Evolutionary conservation across 2,329 filamentous ascomycete genomes (phyloP).

Genomic region (Passalora sequoiae): DNA sequence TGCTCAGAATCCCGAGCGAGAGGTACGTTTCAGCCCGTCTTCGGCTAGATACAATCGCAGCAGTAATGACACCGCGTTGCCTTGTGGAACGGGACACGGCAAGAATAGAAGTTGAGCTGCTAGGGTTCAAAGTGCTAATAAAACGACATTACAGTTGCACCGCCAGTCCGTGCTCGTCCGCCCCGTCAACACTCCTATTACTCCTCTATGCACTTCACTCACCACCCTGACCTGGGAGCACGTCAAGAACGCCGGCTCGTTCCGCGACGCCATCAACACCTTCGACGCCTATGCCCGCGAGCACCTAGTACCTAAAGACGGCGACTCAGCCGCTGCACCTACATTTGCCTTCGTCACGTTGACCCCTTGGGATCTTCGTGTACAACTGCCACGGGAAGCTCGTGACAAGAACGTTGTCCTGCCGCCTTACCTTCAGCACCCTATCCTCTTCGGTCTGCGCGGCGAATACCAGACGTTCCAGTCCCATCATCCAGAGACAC

Average conservation of each 20-base stretch:
- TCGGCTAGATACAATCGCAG: slow-evolving; percentile 14
- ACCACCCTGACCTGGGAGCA: slow-evolving; percentile 99
- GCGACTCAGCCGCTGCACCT: slow-evolving; percentile 39
- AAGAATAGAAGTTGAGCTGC: slow-evolving; percentile 13
- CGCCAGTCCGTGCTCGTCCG: slow-evolving; percentile 96
- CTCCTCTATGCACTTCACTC: slow-evolving; percentile 93
- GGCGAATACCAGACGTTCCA: slow-evolving; percentile 99
- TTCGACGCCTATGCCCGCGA: slow-evolving; percentile 93
- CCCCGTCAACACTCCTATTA: slow-evolving; percentile 97
- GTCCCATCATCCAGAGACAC: slow-evolving; percentile 93
- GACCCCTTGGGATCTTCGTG: slow-evolving; percentile 96
- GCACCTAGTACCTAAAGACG: slow-evolving; percentile 81
- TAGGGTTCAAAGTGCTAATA: slow-evolving; percentile 22
- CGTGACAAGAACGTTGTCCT: slow-evolving; percentile 97
- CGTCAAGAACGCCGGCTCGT: slow-evolving; percentile 93
- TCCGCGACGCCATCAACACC: slow-evolving; percentile 91
- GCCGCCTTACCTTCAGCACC: slow-evolving; percentile 94
- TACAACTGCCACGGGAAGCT: slow-evolving; percentile 94
- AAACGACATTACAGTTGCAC: slow-evolving; percentile 60
- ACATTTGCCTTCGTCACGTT: slow-evolving; percentile 98
- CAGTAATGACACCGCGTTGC: slow-evolving; percentile 12
- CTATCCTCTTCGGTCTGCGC: slow-evolving; percentile 90
- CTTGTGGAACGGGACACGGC: slow-evolving; percentile 24
- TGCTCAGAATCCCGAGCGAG: slow-evolving; percentile 31
- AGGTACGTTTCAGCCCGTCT: slow-evolving; percentile 27